phyloP scores from a whole-genome alignment of 1,139 yeast genomes.

The Yamadazyma conglobata region DNA sequence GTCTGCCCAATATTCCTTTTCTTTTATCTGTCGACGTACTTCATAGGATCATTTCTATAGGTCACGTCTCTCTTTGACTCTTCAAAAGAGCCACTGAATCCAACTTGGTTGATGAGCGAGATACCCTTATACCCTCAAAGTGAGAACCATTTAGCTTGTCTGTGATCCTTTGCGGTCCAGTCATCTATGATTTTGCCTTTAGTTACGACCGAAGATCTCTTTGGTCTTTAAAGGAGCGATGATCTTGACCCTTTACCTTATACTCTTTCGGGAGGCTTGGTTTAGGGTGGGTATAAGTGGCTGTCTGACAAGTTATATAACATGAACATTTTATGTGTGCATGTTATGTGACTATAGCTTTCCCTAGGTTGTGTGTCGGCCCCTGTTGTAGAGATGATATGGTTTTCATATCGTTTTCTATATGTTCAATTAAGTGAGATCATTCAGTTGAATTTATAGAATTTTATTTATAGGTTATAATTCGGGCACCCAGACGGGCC shows the following conservation, averaged over 20 bases:
- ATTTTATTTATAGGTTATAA: too few relatives aligned
- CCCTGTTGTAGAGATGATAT: conserved; percentile 15
- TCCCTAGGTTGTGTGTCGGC: conserved; percentile 25
- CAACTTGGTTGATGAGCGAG: conserved; percentile 99
- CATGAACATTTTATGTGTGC: conserved; percentile 19
- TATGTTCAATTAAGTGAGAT: conserved; percentile 11
- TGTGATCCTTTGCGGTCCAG: conserved; percentile 81
- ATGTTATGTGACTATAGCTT: conserved; percentile 18
- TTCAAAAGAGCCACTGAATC: conserved; percentile 99
- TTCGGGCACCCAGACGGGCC: too few relatives aligned
- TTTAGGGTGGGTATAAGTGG: conserved; percentile 96
- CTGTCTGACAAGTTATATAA: conserved; percentile 93
- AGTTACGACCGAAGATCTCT: conserved; percentile 3
- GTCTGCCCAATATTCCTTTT: conserved; percentile 15
- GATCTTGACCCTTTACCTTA: conserved; percentile 93
- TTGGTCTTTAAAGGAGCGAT: conserved; percentile 79
- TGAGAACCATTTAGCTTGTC: conserved; percentile 72
- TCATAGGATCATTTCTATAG: conserved; percentile 99
- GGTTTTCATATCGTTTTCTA: conserved; percentile 14
- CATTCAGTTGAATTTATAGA: conserved; percentile 13
- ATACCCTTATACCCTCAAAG: conserved; percentile 94
- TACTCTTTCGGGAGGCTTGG: conserved; percentile 86
- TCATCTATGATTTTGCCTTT: conserved; percentile 57
- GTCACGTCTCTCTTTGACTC: conserved; percentile 99
- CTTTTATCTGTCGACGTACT: conserved; percentile 52